Evolutionary conservation across 441 rosid genomes (phyloP).

Genomic region (Raphanus hybrid): DNA sequence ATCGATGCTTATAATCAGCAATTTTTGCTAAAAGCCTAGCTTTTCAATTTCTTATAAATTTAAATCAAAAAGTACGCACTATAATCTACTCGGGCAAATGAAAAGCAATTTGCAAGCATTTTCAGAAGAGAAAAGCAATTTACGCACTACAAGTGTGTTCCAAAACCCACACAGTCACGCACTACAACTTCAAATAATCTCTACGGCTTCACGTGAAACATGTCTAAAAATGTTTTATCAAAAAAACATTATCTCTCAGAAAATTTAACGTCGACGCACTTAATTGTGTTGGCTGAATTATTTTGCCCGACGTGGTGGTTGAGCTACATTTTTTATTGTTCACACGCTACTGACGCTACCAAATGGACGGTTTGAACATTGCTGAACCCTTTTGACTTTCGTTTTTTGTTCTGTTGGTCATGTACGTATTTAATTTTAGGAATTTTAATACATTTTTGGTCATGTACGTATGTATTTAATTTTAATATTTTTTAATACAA

Average conservation of each 20-base stretch:
- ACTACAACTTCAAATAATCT: constrained; percentile 12
- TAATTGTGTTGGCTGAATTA: neutral
- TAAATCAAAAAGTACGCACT: neutral
- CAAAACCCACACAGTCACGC: neutral
- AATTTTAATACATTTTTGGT: neutral
- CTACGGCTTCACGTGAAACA: constrained; percentile 23
- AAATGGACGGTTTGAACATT: neutral
- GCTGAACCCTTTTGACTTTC: neutral
- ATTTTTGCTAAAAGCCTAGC: neutral
- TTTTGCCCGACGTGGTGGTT: neutral
- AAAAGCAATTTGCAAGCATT: neutral
- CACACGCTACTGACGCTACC: neutral
- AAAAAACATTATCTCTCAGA: neutral
- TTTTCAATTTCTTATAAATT: neutral
- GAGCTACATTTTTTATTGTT: neutral
- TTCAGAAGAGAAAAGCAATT: neutral
- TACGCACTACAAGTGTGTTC: constrained; percentile 14
- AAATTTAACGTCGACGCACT: neutral
- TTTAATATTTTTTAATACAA: neutral
- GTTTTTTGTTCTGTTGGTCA: neutral
- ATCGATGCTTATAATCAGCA: neutral
- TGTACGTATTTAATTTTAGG: neutral
- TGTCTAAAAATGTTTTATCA: constrained; percentile 3
- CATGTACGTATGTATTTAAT: neutral
- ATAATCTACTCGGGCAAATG: neutral